phyloP scores from a whole-genome alignment of 768 basidiomycete species.

The Tulasnella calospora region DNA sequence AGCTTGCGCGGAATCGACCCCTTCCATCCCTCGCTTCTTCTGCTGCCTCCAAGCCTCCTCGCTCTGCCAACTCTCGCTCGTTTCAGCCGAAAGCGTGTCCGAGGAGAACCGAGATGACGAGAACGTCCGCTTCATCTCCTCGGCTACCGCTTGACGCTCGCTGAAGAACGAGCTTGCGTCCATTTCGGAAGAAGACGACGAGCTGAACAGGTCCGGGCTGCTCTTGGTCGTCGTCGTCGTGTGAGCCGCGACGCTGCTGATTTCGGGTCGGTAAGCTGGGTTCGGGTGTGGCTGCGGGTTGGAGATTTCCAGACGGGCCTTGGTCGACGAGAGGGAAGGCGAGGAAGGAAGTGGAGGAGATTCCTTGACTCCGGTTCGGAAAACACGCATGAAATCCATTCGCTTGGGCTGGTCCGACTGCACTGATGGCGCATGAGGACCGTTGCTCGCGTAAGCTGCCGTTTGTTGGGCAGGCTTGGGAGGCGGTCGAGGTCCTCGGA shows the following conservation, averaged over 20 bases:
- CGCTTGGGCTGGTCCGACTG: background rate
- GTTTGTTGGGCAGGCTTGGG: background rate
- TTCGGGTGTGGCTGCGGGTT: background rate
- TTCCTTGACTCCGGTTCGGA: background rate
- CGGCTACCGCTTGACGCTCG: background rate
- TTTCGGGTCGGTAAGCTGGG: background rate
- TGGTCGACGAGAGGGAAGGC: background rate
- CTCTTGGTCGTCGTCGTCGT: no score
- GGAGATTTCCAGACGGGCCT: background rate
- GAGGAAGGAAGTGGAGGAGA: background rate
- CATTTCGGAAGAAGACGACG: background rate
- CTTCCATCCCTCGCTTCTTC: background rate
- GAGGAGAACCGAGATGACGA: conserved; percentile 7
- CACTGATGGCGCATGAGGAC: no score
- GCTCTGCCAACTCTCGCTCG: conserved; percentile 6
- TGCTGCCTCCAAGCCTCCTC: conserved; percentile 11
- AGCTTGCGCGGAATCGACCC: background rate
- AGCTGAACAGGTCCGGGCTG: background rate
- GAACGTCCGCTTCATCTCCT: background rate
- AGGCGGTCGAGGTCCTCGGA: background rate
- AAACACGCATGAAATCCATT: background rate
- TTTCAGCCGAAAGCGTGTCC: background rate
- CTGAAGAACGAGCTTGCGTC: background rate
- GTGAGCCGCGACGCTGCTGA: background rate
- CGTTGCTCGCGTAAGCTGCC: background rate